phyloP scores from a whole-genome alignment of 1,139 yeast genomes.

The Geotrichum phurueaensis region DNA sequence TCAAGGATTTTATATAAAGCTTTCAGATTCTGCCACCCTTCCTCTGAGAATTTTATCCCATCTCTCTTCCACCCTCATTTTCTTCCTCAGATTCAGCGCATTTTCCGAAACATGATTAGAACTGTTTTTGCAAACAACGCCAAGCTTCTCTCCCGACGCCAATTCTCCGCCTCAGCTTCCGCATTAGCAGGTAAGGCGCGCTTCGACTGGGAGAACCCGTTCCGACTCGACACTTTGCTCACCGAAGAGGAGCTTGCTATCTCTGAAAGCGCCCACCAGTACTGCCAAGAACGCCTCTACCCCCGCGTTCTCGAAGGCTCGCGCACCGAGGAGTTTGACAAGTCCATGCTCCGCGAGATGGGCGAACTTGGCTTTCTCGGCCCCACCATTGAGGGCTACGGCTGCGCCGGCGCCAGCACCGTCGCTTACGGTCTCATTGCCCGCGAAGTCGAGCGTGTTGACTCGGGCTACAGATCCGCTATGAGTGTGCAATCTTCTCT shows the following conservation, averaged over 20 bases:
- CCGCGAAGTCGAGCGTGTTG: conserved; percentile 43
- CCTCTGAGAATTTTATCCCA: neutral
- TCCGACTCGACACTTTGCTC: conserved; percentile 34
- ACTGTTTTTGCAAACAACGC: neutral
- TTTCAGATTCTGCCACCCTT: neutral
- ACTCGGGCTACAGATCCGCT: conserved; percentile 43
- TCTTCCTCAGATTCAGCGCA: neutral
- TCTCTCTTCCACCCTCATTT: neutral
- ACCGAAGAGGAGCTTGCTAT: conserved; percentile 42
- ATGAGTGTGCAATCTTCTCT: conserved; percentile 44
- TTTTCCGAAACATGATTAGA: conserved; percentile 5
- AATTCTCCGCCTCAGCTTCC: conserved; percentile 15
- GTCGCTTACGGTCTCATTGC: conserved; percentile 43
- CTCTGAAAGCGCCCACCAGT: conserved; percentile 38
- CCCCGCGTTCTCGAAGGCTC: conserved; percentile 41
- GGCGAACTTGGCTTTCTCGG: conserved; percentile 43
- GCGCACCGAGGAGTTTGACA: conserved; percentile 39
- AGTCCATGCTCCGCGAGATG: conserved; percentile 36
- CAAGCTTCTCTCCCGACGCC: neutral
- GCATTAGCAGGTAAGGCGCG: conserved; percentile 17
- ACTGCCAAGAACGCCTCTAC: conserved; percentile 37
- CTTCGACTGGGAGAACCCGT: conserved; percentile 39
- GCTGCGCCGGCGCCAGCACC: conserved; percentile 41
- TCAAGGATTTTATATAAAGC: neutral
- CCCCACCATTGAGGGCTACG: conserved; percentile 41